Evolutionary conservation across 176 grass and related monocot genomes (phyloP), one percentile per base, ranked within the genome.

Genomic region (Musa schizocarpa): DNA sequence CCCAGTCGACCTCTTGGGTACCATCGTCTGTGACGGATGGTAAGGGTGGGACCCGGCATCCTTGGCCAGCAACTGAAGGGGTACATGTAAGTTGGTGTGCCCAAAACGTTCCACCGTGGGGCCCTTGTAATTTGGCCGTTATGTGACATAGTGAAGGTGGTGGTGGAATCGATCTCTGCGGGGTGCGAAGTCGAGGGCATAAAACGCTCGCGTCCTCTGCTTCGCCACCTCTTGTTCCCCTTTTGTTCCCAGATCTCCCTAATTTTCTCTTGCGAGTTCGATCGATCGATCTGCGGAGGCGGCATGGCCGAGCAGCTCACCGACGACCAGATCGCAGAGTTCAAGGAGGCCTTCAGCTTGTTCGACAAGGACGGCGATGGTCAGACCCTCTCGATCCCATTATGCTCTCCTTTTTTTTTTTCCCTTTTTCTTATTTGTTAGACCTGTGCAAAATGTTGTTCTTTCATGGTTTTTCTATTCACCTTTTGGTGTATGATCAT

Each of bases 321-420:
- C 24, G 65, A 68, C 24, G 65, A 68, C 27, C 65, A 68, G 27
- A 68, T 68, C 9, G 2, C 65, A 24, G 65, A 68, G 65, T 68
- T 68, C 65, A 68, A 68, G 65, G 65, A 68, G 11, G 65, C 65
- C 2, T 68, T 68, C 65, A 68, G 65, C 65, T 43, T 68, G 24
- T 68, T 68, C 65, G 65, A 68, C 65, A 68, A 68, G 65, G 65
- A 68, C 27, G 65, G 65, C 65, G 65, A 68, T 68, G 65, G 65
- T 68, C 27, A 68, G 14, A 27, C 34, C 34, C 3, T 43, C 34
- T 27, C 64, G 3, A 29, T 43, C 25, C 26, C 65, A 11, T 68
- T 34, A 23, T 29, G 1, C 12, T 65, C 11, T 12, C 11, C 65
- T 1, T 67, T 34, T 67, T 8, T 4, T 67, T 2, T 34, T 6